Evolutionary conservation across 2,329 filamentous ascomycete species (phyloP).

Genomic region (Scytalidium sp.): DNA sequence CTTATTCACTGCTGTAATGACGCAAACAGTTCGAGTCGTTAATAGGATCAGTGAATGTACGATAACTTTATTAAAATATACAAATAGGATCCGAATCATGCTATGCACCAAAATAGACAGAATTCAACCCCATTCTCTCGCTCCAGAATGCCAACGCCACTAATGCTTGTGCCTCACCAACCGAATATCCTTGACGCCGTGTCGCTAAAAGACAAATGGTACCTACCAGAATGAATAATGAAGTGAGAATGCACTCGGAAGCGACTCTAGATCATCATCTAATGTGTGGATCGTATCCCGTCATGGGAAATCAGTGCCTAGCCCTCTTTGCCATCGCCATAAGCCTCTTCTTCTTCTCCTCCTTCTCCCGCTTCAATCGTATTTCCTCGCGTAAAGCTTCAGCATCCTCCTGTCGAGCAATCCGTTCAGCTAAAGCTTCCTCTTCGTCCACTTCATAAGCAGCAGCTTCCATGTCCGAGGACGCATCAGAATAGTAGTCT

Average conservation of each 20-base stretch:
- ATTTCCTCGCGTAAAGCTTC: slow-evolving; percentile 61
- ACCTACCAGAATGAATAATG: background rate
- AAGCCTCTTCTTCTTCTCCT: slow-evolving; percentile 37
- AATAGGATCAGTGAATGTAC: no score
- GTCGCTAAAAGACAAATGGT: background rate
- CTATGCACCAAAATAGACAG: background rate
- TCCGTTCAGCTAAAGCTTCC: slow-evolving; percentile 58
- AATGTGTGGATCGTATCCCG: background rate
- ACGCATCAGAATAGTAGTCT: slow-evolving; percentile 61
- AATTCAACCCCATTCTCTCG: background rate
- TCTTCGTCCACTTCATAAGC: slow-evolving; percentile 71
- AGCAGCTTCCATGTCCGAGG: slow-evolving; percentile 78
- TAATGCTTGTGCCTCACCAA: background rate
- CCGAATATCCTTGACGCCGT: background rate
- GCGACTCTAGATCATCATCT: background rate
- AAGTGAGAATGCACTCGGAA: background rate
- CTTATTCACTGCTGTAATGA: no score
- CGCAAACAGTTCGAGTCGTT: no score
- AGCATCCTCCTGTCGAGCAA: slow-evolving; percentile 66
- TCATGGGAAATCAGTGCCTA: background rate
- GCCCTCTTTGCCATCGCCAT: slow-evolving; percentile 26
- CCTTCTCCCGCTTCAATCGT: slow-evolving; percentile 59
- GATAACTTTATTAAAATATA: no score
- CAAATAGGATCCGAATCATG: background rate
- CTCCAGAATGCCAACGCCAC: background rate